phyloP scores from a whole-genome alignment of 306 rosid species.

The Datisca glomerata region DNA sequence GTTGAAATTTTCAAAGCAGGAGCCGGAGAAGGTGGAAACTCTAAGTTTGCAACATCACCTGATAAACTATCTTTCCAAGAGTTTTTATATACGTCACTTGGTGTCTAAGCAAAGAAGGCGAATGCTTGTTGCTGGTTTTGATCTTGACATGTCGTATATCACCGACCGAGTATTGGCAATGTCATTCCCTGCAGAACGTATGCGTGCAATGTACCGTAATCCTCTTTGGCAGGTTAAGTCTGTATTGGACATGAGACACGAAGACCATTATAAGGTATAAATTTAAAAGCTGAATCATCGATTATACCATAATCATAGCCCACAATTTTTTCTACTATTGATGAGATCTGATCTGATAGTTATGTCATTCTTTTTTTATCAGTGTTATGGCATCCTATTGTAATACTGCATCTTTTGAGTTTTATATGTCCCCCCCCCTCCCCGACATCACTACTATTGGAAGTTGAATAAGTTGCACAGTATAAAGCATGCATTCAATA shows the following conservation, averaged over 20 bases:
- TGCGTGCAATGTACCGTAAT: constrained; percentile 87
- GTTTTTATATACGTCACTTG: constrained; percentile 65
- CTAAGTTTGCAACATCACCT: constrained; percentile 40
- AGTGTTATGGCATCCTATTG: too few relatives aligned
- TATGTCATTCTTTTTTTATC: too few relatives aligned
- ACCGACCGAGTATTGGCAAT: constrained; percentile 74
- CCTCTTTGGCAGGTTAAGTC: constrained; percentile 99
- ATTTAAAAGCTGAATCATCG: constrained; percentile 10
- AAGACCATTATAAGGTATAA: constrained; percentile 64
- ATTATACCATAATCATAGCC: constrained; percentile 1
- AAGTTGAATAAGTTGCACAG: too few relatives aligned
- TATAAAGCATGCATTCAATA: too few relatives aligned
- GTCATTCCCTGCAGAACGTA: constrained; percentile 89
- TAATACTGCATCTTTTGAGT: too few relatives aligned
- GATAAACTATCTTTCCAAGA: constrained; percentile 55
- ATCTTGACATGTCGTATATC: constrained; percentile 96
- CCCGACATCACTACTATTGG: too few relatives aligned
- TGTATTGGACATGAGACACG: constrained; percentile 80
- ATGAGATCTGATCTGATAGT: too few relatives aligned
- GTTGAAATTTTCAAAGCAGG: constrained; percentile 39
- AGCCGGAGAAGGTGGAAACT: constrained; percentile 21
- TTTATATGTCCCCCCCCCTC: too few relatives aligned
- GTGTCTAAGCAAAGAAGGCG: constrained; percentile 84
- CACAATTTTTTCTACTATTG: too few relatives aligned
- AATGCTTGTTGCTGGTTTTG: constrained; percentile 90